Base-by-base conservation (phyloP, 441 rosid species). In the Adansonia gregorii region DNA sequence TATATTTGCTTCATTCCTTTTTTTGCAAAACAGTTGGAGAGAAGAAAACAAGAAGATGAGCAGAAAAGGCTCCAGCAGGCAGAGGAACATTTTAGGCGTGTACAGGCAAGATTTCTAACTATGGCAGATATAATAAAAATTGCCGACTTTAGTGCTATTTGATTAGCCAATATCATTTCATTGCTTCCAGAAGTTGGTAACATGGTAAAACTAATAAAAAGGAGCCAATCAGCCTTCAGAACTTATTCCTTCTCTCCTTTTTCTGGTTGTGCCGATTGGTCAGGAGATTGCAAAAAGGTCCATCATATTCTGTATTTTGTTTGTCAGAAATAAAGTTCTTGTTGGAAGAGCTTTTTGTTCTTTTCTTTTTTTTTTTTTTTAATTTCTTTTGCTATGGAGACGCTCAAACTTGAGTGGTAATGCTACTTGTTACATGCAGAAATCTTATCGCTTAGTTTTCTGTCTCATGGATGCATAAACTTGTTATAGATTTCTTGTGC, bases 41-140 rank as follows among this genome's bases (percentile, higher is more conserved):
- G 84, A 85, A 88, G 98, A 87, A 97, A 94, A 86, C 95, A 91
- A 79, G 99, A 97, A 84, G 98, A 94, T 63, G 98, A 93, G 80
- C 90, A 84, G 78, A 94, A 93, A 82, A 88, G 90, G 76, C 92
- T 93, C 70, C 89, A 88, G 86, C 97, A 92, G 86, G 98, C 89
- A 67, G 99, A 97, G 84, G 98, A 97, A 88, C 88, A 92, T 78
- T 84, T 97, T 79, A 91, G 86, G 83, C 98, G 95, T 75, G 88
- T 92, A n/a, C 94, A 97, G 98, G 99, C 92, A 76, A 78, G 74
- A 55, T 15, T 79, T 83, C 7, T 7, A 19, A 35, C 54, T 68
- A 27, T 58, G 39, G 24, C 8, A 74, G n/a, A 49, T 27, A 1
- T 46, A 76, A 48, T 70, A 9, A 70, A 48, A 51, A 51, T 9